Evolutionary conservation across 2,329 filamentous ascomycete genomes (phyloP).

Genomic region (Claviceps purpurea): DNA sequence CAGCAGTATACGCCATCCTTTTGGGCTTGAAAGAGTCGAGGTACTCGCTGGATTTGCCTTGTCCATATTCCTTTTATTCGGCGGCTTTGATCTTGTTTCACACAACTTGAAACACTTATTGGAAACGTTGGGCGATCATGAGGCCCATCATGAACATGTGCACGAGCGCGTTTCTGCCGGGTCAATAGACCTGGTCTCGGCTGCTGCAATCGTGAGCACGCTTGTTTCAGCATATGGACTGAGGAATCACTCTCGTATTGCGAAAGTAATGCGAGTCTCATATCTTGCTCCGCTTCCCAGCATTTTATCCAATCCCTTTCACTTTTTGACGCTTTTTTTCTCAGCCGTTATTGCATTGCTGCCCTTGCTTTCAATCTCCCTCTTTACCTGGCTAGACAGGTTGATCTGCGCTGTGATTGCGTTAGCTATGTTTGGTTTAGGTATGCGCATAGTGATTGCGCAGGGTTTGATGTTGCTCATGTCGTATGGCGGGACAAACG

Average conservation of each 20-base stretch:
- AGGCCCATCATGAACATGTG: constrained; percentile 55
- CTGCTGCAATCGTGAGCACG: constrained; percentile 71
- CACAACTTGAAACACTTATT: constrained; percentile 91
- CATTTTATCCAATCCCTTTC: constrained; percentile 86
- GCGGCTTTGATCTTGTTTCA: constrained; percentile 87
- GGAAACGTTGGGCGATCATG: constrained; percentile 47
- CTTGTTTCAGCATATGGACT: constrained; percentile 76
- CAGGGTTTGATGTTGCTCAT: constrained; percentile 92
- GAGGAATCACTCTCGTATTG: constrained; percentile 83
- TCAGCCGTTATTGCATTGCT: constrained; percentile 68
- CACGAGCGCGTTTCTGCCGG: constrained; percentile 58
- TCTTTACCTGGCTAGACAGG: constrained; percentile 74
- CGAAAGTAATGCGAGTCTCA: constrained; percentile 76
- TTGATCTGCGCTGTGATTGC: constrained; percentile 72
- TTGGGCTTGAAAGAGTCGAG: constrained; percentile 82
- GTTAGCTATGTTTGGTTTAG: constrained; percentile 76
- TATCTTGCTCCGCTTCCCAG: constrained; percentile 72
- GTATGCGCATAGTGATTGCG: constrained; percentile 68
- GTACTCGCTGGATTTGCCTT: constrained; percentile 92
- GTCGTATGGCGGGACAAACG: constrained; percentile 49
- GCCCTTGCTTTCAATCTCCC: constrained; percentile 66
- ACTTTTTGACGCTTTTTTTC: constrained; percentile 85
- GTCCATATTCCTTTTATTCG: constrained; percentile 93
- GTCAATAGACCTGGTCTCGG: constrained; percentile 67
- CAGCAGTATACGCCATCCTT: constrained; percentile 84